Base-by-base conservation (phyloP, 768 basidiomycete genomes). In the Leccinum subgranulosum region DNA sequence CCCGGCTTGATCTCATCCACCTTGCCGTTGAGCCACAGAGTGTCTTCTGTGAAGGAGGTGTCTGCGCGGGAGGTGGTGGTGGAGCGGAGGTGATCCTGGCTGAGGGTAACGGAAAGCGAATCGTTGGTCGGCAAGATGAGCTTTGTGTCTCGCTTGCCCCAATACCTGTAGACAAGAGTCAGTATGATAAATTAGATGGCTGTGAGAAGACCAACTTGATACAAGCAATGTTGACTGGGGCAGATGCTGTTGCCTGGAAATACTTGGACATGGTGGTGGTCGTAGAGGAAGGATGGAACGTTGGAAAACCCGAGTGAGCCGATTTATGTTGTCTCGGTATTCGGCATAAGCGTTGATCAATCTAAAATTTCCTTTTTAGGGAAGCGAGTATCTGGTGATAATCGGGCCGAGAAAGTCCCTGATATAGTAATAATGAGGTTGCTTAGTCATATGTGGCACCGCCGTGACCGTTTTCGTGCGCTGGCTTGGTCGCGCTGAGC, bases 121-220 rank as follows among this genome's bases (percentile, higher is more conserved):
- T 94, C 93, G 76, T 99, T 99, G 61, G 94, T 98, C 46, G 97
- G 97, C 56, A 99, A 79, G 71, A 98, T 98, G 61, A 98, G 85
- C 65, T 87, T 83, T 4, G 93, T 95, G 75, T 98, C 90, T 60
- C 97, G 90, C 75, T 99, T 99, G 62, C 97, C 97, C 97, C 97
- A 99, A 81, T 98, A 98, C 73, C 91, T 95, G 46, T 43, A 69
- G 49, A 58, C 55, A n/a, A 17, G 43, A 45, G 36, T 60, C 45
- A 62, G 54, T 60, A 46, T 9, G 36, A 51, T 8, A 23, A 25
- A 54, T 54, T 29, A 8, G 39, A 51, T 21, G 23, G 45, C 3
- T 14, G 45, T 10, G 34, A 50, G 57, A 27, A 31, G 46, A 66
- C 80, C 66, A 57, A 95, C 94, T 98, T 98, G 76, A 98, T 97